A percentile compares a stretch with the other conserved stretches of the same genome.
Evolutionary conservation across 106 monocot species (phyloP).

Genomic region (Ottelia alismoides): DNA sequence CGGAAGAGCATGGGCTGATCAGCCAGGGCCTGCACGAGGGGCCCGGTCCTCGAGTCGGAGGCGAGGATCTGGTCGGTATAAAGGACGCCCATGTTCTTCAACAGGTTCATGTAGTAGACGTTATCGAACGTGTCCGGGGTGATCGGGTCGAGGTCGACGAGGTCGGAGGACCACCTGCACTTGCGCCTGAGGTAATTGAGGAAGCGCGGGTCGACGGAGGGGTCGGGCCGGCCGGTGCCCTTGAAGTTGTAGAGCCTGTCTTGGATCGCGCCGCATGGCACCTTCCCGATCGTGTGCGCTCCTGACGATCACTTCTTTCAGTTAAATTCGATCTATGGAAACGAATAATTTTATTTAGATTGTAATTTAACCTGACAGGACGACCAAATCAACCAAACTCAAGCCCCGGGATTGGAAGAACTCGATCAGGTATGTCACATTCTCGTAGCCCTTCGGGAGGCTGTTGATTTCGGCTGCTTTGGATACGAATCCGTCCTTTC

Average conservation of each 20-base stretch:
- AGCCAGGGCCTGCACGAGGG: constrained; percentile 38
- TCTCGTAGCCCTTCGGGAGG: constrained; percentile 61
- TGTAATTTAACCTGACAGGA: constrained; percentile 78
- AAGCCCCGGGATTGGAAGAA: constrained; percentile 74
- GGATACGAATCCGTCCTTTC: constrained; percentile 52
- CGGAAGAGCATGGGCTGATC: constrained; percentile 42
- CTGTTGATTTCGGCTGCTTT: constrained; percentile 22
- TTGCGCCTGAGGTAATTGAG: constrained; percentile 49
- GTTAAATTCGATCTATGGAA: too few relatives aligned
- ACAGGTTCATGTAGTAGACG: constrained; percentile 52
- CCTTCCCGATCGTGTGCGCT: constrained; percentile 69
- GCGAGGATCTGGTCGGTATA: constrained; percentile 55
- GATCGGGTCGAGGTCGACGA: constrained; percentile 53
- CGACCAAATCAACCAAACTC: constrained; percentile 41
- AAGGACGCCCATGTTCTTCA: constrained; percentile 57
- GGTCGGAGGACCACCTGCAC: constrained; percentile 42
- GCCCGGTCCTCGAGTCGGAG: constrained; percentile 51
- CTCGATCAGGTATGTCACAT: constrained; percentile 63
- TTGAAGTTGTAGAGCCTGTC: constrained; percentile 56
- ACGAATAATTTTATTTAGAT: too few relatives aligned
- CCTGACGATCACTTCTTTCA: too few relatives aligned
- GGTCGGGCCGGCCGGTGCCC: constrained; percentile 39
- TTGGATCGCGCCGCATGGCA: constrained; percentile 34
- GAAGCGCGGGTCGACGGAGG: constrained; percentile 33
- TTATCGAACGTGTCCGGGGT: constrained; percentile 52